phyloP scores from a whole-genome alignment of 2,329 filamentous ascomycete genomes.

The Dryadomyces quercivorus region DNA sequence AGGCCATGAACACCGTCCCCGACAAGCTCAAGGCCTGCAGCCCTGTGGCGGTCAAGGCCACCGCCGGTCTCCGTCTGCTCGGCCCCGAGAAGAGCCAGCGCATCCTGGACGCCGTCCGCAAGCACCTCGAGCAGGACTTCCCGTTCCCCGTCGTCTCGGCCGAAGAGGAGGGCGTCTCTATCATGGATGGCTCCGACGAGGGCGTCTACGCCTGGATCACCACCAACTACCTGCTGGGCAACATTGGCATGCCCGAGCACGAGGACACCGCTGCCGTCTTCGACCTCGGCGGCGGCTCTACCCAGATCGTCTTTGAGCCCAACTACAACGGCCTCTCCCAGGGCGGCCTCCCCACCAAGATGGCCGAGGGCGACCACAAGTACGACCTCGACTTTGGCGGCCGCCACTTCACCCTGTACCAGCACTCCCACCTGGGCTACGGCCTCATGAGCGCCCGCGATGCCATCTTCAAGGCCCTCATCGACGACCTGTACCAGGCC shows the following conservation, averaged over 20 bases:
- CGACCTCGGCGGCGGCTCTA: slow-evolving; percentile 91
- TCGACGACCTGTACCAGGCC: slow-evolving; percentile 58
- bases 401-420: slow-evolving; percentile 83
- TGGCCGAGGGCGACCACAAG: slow-evolving; percentile 89
- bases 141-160: slow-evolving; percentile 88
- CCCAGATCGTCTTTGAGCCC: slow-evolving; percentile 97
- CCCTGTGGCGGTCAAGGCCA: slow-evolving; percentile 95
- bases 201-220: slow-evolving; percentile 99
- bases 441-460: slow-evolving; percentile 92
- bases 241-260: slow-evolving; percentile 87
- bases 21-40: slow-evolving; percentile 84
- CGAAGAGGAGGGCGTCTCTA: slow-evolving; percentile 77
- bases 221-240: slow-evolving; percentile 94
- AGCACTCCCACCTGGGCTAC: slow-evolving; percentile 95
- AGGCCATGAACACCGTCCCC: slow-evolving; percentile 73
- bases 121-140: slow-evolving; percentile 74
- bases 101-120: slow-evolving; percentile 76
- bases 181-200: slow-evolving; percentile 96
- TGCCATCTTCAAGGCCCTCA: slow-evolving; percentile 63
- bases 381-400: slow-evolving; percentile 81
- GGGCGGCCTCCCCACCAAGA: slow-evolving; percentile 73
- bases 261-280: slow-evolving; percentile 88
- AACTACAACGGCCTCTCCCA: slow-evolving; percentile 64
- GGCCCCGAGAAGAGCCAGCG: slow-evolving; percentile 68
- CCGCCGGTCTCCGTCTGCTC: slow-evolving; percentile 80